A percentile compares a stretch with the other conserved stretches of the same genome.
phyloP scores from a whole-genome alignment of 345 rosid genomes.

The Rhizophora apiculata region DNA sequence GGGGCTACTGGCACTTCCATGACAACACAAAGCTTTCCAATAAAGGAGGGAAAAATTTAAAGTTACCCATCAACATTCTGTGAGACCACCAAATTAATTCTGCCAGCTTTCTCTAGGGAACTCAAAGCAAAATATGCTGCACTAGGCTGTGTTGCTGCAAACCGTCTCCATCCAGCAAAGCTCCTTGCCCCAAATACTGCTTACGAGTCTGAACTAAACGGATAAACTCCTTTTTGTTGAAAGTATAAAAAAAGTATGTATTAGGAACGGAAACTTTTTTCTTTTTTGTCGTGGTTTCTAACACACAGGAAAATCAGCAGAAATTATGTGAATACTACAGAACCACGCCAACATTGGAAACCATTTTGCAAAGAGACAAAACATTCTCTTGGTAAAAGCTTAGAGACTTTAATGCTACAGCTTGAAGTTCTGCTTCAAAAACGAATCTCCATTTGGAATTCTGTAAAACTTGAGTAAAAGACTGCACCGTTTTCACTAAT shows the following conservation, averaged over 20 bases:
- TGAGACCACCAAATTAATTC: conserved; percentile 63
- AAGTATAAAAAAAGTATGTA: neutral
- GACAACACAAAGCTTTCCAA: conserved; percentile 5
- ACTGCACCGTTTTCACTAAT: too few relatives aligned
- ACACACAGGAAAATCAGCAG: neutral
- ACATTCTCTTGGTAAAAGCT: too few relatives aligned
- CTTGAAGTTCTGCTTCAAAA: too few relatives aligned
- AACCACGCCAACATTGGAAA: too few relatives aligned
- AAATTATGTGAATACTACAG: too few relatives aligned
- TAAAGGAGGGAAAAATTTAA: neutral
- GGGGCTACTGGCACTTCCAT: conserved; percentile 5
- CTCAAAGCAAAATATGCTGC: conserved; percentile 75
- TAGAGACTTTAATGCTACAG: too few relatives aligned
- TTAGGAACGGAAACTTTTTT: neutral
- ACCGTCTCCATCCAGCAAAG: conserved; percentile 91
- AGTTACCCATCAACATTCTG: conserved; percentile 87
- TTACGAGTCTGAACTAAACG: conserved; percentile 67
- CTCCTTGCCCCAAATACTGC: conserved; percentile 91
- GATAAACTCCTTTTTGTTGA: conserved; percentile 54
- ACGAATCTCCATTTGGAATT: too few relatives aligned
- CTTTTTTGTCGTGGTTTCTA: neutral
- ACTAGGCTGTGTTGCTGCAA: conserved; percentile 72
- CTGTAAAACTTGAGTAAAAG: too few relatives aligned
- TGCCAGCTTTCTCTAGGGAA: conserved; percentile 75
- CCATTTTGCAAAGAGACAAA: too few relatives aligned